Evolutionary conservation across 106 monocot genomes (phyloP).

Genomic region (Allium sativum): DNA sequence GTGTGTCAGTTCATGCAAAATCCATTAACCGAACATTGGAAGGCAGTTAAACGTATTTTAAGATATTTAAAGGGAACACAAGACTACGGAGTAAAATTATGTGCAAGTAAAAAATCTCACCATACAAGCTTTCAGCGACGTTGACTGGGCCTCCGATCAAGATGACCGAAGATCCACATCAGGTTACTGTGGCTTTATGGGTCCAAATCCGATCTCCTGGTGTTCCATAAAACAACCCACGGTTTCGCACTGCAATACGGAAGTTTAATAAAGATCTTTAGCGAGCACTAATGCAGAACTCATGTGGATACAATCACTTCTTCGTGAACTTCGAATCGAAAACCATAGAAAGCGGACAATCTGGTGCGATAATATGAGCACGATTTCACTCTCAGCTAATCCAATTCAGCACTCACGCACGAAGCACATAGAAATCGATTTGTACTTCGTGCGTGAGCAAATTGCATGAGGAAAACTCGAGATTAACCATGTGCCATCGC

Average conservation of each 20-base stretch:
- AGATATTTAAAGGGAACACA: conserved; percentile 1
- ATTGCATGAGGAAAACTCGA: background rate
- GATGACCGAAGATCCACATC: background rate
- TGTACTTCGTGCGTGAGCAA: background rate
- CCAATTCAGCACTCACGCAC: background rate
- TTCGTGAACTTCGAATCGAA: background rate
- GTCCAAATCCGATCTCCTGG: background rate
- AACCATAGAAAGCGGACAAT: no score
- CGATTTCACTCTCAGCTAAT: no score
- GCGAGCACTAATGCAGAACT: background rate
- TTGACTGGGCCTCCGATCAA: background rate
- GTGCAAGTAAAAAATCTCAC: background rate
- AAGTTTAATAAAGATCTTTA: background rate
- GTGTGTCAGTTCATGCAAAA: background rate
- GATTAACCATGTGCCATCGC: background rate
- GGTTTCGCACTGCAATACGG: background rate
- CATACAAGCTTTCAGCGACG: background rate
- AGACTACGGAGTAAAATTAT: background rate
- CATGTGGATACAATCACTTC: background rate
- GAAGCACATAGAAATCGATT: conserved; percentile 1
- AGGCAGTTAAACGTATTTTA: background rate
- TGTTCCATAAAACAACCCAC: background rate
- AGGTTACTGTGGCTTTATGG: no score
- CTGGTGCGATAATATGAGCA: no score
- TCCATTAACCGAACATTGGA: background rate